A percentile compares a stretch with the other conserved stretches of the same genome.
Evolutionary conservation across 75 land plant genomes (phyloP).

Genomic region (Selaginella moellendorffii): DNA sequence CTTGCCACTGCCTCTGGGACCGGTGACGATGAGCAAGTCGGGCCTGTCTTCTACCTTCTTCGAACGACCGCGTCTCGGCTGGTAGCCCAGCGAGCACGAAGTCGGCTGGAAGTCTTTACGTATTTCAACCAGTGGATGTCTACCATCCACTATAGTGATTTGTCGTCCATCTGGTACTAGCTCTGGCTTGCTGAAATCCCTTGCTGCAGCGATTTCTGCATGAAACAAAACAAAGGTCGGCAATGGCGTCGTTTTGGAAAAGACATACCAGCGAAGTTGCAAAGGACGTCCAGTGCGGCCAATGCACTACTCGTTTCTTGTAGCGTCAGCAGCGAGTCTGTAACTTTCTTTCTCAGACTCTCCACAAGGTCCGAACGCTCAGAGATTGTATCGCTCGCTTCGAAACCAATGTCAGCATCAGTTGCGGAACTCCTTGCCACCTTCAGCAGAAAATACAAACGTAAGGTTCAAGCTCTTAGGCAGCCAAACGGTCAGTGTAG

Average conservation of each 20-base stretch:
- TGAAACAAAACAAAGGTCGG: background rate
- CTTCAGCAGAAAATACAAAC: no score
- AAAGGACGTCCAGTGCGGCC: slow-evolving; percentile 21
- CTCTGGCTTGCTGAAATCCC: slow-evolving; percentile 20
- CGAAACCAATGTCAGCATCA: no score
- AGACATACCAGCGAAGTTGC: slow-evolving; percentile 25
- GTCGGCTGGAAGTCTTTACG: background rate
- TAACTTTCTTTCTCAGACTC: background rate
- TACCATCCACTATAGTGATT: slow-evolving; percentile 18
- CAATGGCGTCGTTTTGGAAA: no score
- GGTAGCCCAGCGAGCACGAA: background rate
- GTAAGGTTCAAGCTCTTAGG: no score
- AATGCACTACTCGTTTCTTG: slow-evolving; percentile 16
- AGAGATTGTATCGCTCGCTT: no score
- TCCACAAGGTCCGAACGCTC: no score
- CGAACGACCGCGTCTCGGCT: no score
- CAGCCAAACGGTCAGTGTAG: no score
- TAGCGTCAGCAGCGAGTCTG: slow-evolving; percentile 5
- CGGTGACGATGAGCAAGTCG: slow-evolving; percentile 18
- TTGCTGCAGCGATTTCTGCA: slow-evolving; percentile 20
- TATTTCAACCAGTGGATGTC: slow-evolving; percentile 22
- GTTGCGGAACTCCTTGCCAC: no score
- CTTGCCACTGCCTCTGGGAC: slow-evolving; percentile 24
- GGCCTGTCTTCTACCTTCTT: no score
- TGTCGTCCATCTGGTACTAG: slow-evolving; percentile 12